phyloP scores from a whole-genome alignment of 2,329 filamentous ascomycete species.

The Orbilia blumenaviensis region DNA sequence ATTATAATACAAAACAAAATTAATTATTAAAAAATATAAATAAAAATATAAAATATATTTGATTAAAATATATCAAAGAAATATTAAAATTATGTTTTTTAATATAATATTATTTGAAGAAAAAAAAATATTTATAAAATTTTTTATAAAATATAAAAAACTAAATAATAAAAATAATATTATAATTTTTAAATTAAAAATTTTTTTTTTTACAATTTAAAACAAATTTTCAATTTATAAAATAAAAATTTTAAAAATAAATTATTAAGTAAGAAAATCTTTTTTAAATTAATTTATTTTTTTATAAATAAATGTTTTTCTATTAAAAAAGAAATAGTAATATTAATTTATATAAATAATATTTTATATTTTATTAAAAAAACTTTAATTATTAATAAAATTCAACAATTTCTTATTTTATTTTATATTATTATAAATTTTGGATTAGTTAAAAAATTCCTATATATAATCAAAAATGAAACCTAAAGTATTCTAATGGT shows the following conservation, averaged over 20 bases:
- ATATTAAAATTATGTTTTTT: not conserved
- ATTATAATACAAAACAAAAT: not conserved
- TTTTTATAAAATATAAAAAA: not conserved
- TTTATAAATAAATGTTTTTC: not conserved
- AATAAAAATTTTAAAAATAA: conserved; percentile 14
- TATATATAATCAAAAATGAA: no score
- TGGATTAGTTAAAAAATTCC: not conserved
- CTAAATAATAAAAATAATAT: no score
- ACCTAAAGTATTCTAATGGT: not conserved
- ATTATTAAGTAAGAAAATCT: no score
- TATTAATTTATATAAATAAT: not conserved
- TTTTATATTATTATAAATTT: not conserved
- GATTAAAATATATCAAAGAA: not conserved
- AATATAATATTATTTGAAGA: not conserved
- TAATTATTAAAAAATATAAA: conserved; percentile 3
- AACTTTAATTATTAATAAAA: not conserved
- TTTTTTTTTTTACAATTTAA: not conserved
- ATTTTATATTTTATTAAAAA: no score
- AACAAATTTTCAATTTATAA: not conserved
- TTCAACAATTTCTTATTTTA: not conserved
- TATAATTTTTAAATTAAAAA: conserved; percentile 4
- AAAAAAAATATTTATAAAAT: not conserved
- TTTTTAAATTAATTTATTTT: no score
- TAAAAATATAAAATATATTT: not conserved
- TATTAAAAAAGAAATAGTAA: not conserved